phyloP scores from a whole-genome alignment of 352 stramenopile species.

The Globisporangium cederbergense region DNA sequence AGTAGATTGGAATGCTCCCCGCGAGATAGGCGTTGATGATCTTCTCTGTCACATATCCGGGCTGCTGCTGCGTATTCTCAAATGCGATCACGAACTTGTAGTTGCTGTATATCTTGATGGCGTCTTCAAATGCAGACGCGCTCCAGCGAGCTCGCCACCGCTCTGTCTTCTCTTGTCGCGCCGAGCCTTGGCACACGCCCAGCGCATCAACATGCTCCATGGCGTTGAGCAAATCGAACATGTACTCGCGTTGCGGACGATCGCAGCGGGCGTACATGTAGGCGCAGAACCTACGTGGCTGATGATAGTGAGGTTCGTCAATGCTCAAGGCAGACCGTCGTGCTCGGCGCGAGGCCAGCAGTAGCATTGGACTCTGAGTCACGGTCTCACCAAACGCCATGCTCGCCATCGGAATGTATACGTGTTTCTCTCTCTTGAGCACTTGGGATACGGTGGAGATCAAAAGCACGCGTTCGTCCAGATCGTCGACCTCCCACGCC shows the following conservation, averaged over 20 bases:
- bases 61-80: constrained; percentile 33
- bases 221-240: constrained; percentile 33
- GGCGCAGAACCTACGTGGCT: constrained; percentile 34
- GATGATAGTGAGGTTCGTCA: too few relatives aligned
- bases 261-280: constrained; percentile 55
- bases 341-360: constrained; percentile 18
- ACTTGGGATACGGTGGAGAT: constrained; percentile 24
- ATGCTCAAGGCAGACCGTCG: not conserved
- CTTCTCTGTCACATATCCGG: constrained; percentile 68
- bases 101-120: constrained; percentile 23
- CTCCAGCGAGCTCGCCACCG: not conserved
- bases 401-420: constrained; percentile 31
- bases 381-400: constrained; percentile 35
- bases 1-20: constrained; percentile 54
- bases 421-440: constrained; percentile 14
- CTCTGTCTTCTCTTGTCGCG: not conserved
- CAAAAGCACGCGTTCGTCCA: constrained; percentile 34
- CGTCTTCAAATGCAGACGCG: not conserved
- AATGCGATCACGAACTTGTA: constrained; percentile 78
- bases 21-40: constrained; percentile 58
- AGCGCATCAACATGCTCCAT: not conserved
- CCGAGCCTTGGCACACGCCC: not conserved
- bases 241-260: constrained; percentile 45
- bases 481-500: constrained; percentile 12
- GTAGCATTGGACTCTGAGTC: constrained; percentile 17